A percentile compares a stretch with the other conserved stretches of the same genome.
These are phyloP conservation scores for Corchorus capsularis DNA, from an alignment of 345 rosid genomes.

Conservation along the genomic window DNA sequence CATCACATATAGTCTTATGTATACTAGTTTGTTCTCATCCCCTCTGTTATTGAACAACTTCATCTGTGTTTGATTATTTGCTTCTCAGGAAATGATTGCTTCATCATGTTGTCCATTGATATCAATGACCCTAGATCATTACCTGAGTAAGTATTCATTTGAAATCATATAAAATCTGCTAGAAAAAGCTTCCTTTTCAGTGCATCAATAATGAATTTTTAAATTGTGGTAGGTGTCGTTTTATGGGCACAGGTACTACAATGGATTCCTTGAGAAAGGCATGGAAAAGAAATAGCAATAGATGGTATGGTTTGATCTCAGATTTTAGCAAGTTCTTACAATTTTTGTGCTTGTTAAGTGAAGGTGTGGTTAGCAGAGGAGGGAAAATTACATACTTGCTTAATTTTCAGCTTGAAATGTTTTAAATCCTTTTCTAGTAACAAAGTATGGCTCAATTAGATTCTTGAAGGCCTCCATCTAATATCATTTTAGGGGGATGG, in stretches of 20 bases:
- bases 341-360: constrained; percentile 2
- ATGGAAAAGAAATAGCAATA: constrained; percentile 64
- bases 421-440: not conserved
- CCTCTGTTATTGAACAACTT: not conserved
- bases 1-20: not conserved
- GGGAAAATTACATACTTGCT: not conserved
- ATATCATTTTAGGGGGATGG: not conserved
- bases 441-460: not conserved
- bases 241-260: constrained; percentile 47
- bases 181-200: not conserved
- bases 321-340: constrained; percentile 16
- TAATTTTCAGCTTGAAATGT: constrained; percentile 3
- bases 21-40: not conserved
- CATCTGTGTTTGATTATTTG: constrained; percentile 10
- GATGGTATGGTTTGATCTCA: constrained; percentile 43
- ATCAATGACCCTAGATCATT: constrained; percentile 56
- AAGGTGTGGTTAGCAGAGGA: not conserved
- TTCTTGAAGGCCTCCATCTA: constrained; percentile 10
- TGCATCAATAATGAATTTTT: constrained; percentile 22
- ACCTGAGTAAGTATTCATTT: constrained; percentile 63
- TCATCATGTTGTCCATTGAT: constrained; percentile 48
- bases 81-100: constrained; percentile 59
- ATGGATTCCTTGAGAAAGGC: constrained; percentile 44
- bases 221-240: constrained; percentile 57
- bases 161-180: constrained; percentile 12